These are phyloP conservation scores for Metschnikowia sp. DNA, from an alignment of 805 yeast genomes.

Conservation along the genomic window DNA sequence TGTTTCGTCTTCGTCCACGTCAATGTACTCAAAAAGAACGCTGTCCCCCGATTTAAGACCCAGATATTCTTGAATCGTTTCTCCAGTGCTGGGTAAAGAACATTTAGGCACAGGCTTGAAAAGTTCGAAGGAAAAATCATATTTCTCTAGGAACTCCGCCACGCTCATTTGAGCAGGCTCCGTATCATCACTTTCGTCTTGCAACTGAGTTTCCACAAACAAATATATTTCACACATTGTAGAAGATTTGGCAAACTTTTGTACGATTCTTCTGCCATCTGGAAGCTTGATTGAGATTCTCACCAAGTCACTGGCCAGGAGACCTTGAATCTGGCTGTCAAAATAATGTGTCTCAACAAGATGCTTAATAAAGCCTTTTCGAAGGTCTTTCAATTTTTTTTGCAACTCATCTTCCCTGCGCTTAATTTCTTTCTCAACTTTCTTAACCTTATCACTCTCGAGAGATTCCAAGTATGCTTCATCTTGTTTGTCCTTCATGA, in stretches of 20 bases:
- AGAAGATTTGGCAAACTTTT: constrained; percentile 39
- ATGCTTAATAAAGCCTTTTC: constrained; percentile 20
- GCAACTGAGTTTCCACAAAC: constrained; percentile 43
- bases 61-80: constrained; percentile 16
- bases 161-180: background rate
- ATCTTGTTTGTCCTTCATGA: constrained; percentile 41
- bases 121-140: constrained; percentile 34
- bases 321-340: constrained; percentile 7
- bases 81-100: constrained; percentile 15
- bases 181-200: constrained; percentile 9
- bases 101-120: constrained; percentile 42
- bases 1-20: constrained; percentile 16
- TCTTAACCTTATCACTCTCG: constrained; percentile 52
- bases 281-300: constrained; percentile 54
- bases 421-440: constrained; percentile 38
- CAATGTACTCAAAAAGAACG: constrained; percentile 34
- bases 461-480: constrained; percentile 40
- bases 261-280: constrained; percentile 47
- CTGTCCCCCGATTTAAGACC: constrained; percentile 36
- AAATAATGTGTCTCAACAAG: constrained; percentile 16
- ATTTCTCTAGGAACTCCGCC: constrained; percentile 23
- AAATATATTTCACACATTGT: constrained; percentile 47
- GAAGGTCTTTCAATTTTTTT: constrained; percentile 7
- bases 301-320: constrained; percentile 14
- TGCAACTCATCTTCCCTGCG: constrained; percentile 9